Percentiles rank a stretch among this genome's conserved stretches.
These are phyloP conservation scores for Penicillium lagena DNA, from an alignment of 495 filamentous ascomycete genomes.

Conservation along the genomic window DNA sequence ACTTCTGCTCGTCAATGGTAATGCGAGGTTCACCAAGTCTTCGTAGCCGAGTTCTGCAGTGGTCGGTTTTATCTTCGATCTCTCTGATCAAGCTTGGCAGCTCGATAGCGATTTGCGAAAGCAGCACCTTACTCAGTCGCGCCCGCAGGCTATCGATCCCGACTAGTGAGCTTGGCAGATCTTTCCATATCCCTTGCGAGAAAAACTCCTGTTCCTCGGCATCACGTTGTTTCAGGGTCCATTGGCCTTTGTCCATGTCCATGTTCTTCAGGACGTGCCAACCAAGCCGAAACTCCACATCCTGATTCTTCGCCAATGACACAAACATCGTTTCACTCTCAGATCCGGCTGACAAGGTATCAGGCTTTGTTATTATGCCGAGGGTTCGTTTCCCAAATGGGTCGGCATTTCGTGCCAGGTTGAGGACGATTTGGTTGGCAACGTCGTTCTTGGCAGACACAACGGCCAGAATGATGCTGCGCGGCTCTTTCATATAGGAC, in stretches of 20 bases:
- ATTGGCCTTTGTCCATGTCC: slow-evolving; percentile 32
- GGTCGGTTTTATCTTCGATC: slow-evolving; percentile 35
- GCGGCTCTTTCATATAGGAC: slow-evolving; percentile 43
- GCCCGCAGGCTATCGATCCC: slow-evolving; percentile 45
- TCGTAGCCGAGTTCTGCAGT: slow-evolving; percentile 24
- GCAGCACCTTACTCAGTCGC: slow-evolving; percentile 51
- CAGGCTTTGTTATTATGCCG: slow-evolving; percentile 48
- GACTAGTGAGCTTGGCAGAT: slow-evolving; percentile 24
- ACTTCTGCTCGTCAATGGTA: slow-evolving; percentile 42
- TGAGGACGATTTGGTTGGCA: slow-evolving; percentile 41
- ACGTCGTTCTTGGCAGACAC: slow-evolving; percentile 46
- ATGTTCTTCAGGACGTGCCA: slow-evolving; percentile 47
- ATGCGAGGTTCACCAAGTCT: slow-evolving; percentile 44
- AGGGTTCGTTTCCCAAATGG: slow-evolving; percentile 38
- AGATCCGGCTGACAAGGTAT: slow-evolving; percentile 32
- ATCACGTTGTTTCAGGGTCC: slow-evolving; percentile 27
- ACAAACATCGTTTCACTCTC: slow-evolving; percentile 33
- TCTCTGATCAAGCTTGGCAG: slow-evolving; percentile 56
- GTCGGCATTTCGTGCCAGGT: slow-evolving; percentile 38
- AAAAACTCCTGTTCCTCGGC: slow-evolving; percentile 35
- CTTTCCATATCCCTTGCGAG: slow-evolving; percentile 39
- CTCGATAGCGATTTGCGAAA: slow-evolving; percentile 47
- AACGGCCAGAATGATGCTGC: slow-evolving; percentile 48
- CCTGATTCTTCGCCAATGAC: slow-evolving; percentile 36
- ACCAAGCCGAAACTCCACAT: slow-evolving; percentile 37